Percentiles rank a stretch among this genome's conserved stretches.
Conservation (phyloP, 192 early-diverging fungal species). For the Umbelopsis isabellina region DNA sequence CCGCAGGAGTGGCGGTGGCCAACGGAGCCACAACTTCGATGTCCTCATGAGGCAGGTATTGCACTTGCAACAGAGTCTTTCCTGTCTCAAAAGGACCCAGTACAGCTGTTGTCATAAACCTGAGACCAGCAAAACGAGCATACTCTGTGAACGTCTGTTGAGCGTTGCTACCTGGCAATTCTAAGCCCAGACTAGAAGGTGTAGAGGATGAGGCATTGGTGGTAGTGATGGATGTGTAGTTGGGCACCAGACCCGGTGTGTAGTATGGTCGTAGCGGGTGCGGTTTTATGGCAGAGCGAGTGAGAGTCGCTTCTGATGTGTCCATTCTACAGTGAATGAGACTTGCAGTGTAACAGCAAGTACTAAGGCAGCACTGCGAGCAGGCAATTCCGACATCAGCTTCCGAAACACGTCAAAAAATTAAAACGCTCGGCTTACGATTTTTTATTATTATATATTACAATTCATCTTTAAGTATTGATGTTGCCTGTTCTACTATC, state of each 20-base stretch:
- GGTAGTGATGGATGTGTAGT: conserved; percentile 36
- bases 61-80: conserved; percentile 73
- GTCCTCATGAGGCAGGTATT: conserved; percentile 54
- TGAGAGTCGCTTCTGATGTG: background rate
- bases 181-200: conserved; percentile 4
- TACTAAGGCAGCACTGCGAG: background rate
- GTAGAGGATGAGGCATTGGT: conserved; percentile 29
- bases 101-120: conserved; percentile 54
- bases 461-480: background rate
- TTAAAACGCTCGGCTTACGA: background rate
- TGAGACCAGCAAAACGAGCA: conserved; percentile 56
- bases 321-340: background rate
- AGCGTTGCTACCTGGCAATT: background rate
- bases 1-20: conserved; percentile 26
- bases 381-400: background rate
- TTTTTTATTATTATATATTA: background rate
- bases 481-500: conserved; percentile 1
- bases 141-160: conserved; percentile 45
- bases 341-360: background rate
- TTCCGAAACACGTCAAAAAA: conserved; percentile 21
- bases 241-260: conserved; percentile 36
- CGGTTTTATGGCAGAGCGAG: background rate
- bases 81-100: conserved; percentile 63
- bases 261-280: conserved; percentile 37
- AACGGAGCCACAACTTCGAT: conserved; percentile 37